Evolutionary conservation across 2,329 filamentous ascomycete genomes (phyloP).

Genomic region (Fusarium poae): DNA sequence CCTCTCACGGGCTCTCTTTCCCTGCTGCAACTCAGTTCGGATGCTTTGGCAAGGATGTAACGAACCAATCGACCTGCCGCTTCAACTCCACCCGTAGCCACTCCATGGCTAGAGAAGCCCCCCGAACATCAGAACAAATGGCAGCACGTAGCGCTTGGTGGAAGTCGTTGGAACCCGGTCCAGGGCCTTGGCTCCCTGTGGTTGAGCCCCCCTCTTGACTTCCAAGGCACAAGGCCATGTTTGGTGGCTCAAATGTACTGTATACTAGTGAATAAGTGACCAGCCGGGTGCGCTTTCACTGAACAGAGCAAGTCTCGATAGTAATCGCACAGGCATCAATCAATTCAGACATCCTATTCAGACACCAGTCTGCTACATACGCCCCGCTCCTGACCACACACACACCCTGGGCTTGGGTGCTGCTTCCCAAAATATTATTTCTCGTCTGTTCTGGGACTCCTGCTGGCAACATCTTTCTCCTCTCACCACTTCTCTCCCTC

Average conservation of each 20-base stretch:
- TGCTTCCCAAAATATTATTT: constrained; percentile 58
- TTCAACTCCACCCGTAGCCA: constrained; percentile 41
- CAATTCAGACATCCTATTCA: constrained; percentile 46
- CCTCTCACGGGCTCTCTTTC: constrained; percentile 25
- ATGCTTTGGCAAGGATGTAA: constrained; percentile 42
- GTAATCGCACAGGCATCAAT: constrained; percentile 52
- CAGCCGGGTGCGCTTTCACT: constrained; percentile 34
- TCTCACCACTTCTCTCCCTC: constrained; percentile 45
- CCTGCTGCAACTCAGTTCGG: constrained; percentile 45
- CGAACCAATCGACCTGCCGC: constrained; percentile 37
- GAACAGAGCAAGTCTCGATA: constrained; percentile 25
- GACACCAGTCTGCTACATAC: constrained; percentile 40
- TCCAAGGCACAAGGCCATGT: constrained; percentile 40
- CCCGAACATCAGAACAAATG: constrained; percentile 27
- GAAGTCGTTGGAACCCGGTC: constrained; percentile 49
- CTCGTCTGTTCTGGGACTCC: constrained; percentile 51
- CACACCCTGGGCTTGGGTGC: constrained; percentile 48
- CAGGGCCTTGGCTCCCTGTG: constrained; percentile 45
- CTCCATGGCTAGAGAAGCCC: constrained; percentile 38
- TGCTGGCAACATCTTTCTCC: constrained; percentile 42
- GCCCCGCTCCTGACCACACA: constrained; percentile 50
- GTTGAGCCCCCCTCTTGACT: constrained; percentile 39
- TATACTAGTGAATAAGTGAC: constrained; percentile 29
- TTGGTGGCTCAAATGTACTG: constrained; percentile 34
- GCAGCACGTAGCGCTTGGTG: constrained; percentile 38